Base-by-base conservation (phyloP, 2,329 filamentous ascomycete species). In the Aspergillus ruber region DNA sequence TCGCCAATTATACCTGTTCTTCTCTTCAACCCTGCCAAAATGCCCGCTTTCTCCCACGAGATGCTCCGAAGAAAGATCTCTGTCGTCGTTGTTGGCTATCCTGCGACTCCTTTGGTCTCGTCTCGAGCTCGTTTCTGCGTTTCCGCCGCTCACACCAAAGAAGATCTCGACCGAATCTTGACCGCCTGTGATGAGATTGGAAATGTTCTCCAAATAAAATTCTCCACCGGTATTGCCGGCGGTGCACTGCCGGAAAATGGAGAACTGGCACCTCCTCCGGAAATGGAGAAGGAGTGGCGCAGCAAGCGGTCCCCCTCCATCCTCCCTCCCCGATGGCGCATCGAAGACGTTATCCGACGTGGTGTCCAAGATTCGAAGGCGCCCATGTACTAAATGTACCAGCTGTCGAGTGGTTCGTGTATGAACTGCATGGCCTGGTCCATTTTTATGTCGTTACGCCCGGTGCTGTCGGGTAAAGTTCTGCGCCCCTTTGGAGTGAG, bases 61-160 rank as follows among this genome's bases (percentile, higher is more conserved):
- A 97, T 98, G 93, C 81, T 97, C 51, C 88, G 88, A 73, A 88
- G 93, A 64, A 97, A 96, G 71, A 97, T 98, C 59, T 93, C 91
- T 0, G 88, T 97, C 44, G 93, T 98, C 35, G 88, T 98, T 41
- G 93, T 98, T 52, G 93, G 91, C 45, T 98, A 98, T 66, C 93
- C 93, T 5, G 93, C 91, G 7, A 98, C 93, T 2, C 93, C 93
- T 1, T 80, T 98, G 41, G 94, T 97, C 59, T 94, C 88, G 52
- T 96, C 91, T 17, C 86, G 93, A 54, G 93, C 89, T 44, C 86
- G 93, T 42, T 96, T 98, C 81, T 98, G 93, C 66, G 83, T 98
- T 45, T 95, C 90, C 3, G 84, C 93, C 2, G 89, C 93, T 1
- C 93, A 98, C 75, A 98, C 94, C 71, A 98, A 98, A 76, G 93